Evolutionary conservation across 805 yeast genomes (phyloP), one percentile per base, ranked within the genome.

Genomic region (Yarrowia osloensis): DNA sequence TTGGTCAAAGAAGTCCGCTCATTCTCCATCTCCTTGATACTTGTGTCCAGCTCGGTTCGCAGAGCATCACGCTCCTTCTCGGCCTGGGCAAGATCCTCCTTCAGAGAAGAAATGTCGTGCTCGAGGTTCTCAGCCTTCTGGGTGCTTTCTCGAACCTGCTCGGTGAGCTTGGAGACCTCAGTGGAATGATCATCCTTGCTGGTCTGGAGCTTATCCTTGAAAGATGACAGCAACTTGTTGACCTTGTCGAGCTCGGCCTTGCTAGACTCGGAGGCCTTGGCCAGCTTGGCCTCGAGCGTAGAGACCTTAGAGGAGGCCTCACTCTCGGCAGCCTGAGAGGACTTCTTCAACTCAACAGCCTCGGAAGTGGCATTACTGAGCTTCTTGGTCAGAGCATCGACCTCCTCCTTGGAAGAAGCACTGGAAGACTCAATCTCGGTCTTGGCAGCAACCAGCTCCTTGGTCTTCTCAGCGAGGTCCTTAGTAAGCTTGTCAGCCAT

Each of bases 401-500:
- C 22, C 19, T 61, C 44, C 24, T 59, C 40, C 50, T 59, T 33
- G 39, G 65, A 42, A 29, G 65, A 28, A 13, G 39, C 17, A 31
- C 6, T 15, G 8, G 39, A 42, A 13, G 66, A 66, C 17, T 49
- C 67, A 15, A 24, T 24, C 44, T 68, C 68, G 4, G 67, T 39
- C 54, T 69, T 70, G 57, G 61, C 35, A 21, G 47, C 31, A 4
- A 29, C 66, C 24, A 44, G 46, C 63, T 46, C 49, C 19, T 40
- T 31, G 19, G 67, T 62, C 39, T 33, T 37, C n/a, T 50, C 55
- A 21, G 68, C 54, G 4, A 44, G 44, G 39, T 70, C 67, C 46
- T 62, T 55, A 26, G 65, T 40, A 7, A 65, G 55, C 55, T 67
- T 68, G n/a, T 67, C 42, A 11, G 61, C 46, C 65, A 47, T 37